Evolutionary conservation across 176 grass and related monocot genomes (phyloP), one percentile per base, ranked within the genome.

Genomic region (Carex myosuroides): DNA sequence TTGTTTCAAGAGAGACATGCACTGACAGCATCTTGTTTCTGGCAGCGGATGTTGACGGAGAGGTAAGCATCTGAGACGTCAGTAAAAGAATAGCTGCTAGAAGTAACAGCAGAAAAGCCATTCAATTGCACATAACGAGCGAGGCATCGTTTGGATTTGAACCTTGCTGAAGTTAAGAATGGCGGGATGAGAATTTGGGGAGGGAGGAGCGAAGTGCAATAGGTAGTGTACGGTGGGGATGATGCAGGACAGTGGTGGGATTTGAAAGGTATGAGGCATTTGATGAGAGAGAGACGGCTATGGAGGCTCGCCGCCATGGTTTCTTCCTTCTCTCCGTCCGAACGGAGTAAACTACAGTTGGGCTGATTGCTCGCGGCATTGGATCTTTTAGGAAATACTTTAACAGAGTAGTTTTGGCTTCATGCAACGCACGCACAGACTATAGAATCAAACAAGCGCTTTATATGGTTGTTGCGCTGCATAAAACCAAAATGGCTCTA

Each of bases 21-120:
- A 92, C 92, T 88, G 55, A 97, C 89, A 61, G 79, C 92, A 78
- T 94, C 90, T 84, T 90, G 70, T 79, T 85, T 91, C 73, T 70
- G 84, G 87, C 92, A 93, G 11, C 89, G 81, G 61, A 98, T 92
- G 73, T 61, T 85, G 65, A 89, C 90, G 46, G 95, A 94, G 42
- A 94, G 79, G 69, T 94, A 94, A 4, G 80, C 59, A 35, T 83
- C 66, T 39, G 85, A 84, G 10, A 87, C 3, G 37, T 88, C 89
- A 48, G 80, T 57, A 8, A 26, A n/a, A 33, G 33, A 29, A 24
- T 26, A 55, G 13, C n/a, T 42, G 30, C 4, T 44, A 26, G 58
- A 22, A 42, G 85, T 17, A 53, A 7, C 13, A 16, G 80, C 22
- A 50, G 20, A 82, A 82, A 50, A 18, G 42, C 60, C 32, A 24